Evolutionary conservation across 306 rosid species (phyloP).

Genomic region (Prunus davidiana): DNA sequence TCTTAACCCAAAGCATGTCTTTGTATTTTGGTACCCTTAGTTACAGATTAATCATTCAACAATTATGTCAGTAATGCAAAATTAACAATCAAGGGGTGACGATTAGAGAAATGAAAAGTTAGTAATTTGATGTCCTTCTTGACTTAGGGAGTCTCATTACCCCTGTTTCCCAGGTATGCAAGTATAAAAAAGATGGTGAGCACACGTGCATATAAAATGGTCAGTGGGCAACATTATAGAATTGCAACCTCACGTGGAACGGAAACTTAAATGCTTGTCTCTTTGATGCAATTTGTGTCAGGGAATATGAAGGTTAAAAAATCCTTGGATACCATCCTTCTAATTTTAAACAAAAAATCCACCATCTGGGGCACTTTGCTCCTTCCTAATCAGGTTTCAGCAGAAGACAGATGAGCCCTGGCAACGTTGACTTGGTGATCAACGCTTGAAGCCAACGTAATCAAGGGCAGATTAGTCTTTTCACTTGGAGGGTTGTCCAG

Average conservation of each 20-base stretch:
- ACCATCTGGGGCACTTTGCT: background rate
- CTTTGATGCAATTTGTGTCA: slow-evolving; percentile 44
- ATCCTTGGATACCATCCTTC: slow-evolving; percentile 63
- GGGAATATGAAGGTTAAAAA: slow-evolving; percentile 51
- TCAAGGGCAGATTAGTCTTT: slow-evolving; percentile 1
- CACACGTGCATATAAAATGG: slow-evolving; percentile 45
- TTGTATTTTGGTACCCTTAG: background rate
- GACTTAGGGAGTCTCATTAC: slow-evolving; percentile 13
- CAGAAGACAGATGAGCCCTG: background rate
- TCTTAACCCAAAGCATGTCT: background rate
- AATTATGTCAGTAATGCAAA: background rate
- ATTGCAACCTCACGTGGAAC: slow-evolving; percentile 55
- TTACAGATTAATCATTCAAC: background rate
- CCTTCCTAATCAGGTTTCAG: background rate
- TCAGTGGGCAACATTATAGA: slow-evolving; percentile 8
- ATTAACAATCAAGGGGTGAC: slow-evolving; percentile 1
- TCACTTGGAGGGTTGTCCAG: background rate
- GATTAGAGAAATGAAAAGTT: background rate
- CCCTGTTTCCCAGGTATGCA: slow-evolving; percentile 21
- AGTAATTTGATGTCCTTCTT: background rate
- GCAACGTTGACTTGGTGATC: background rate
- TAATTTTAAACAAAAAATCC: slow-evolving; percentile 28
- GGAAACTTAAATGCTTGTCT: slow-evolving; percentile 52
- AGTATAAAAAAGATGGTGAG: slow-evolving; percentile 34
- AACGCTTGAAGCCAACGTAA: background rate